Percentiles rank a stretch among this genome's conserved stretches.
These are phyloP conservation scores for Haplosporangium gracile DNA, from an alignment of 192 early-diverging fungal genomes.

Conservation along the genomic window DNA sequence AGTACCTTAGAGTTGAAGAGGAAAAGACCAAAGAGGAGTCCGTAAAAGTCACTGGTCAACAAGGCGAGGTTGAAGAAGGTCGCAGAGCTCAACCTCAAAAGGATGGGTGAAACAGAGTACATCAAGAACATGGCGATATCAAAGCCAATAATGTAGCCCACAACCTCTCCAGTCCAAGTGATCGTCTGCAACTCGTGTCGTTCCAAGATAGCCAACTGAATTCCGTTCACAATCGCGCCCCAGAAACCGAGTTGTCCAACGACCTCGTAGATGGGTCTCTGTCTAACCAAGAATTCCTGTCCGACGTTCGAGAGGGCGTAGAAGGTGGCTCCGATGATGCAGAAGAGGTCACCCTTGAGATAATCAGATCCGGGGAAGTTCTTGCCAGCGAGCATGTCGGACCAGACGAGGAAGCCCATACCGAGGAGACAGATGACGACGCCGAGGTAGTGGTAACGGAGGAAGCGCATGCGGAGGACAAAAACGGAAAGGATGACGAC, in stretches of 20 bases:
- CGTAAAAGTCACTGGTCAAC: constrained; percentile 86
- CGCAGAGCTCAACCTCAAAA: constrained; percentile 80
- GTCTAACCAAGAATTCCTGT: constrained; percentile 80
- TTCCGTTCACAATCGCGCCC: constrained; percentile 78
- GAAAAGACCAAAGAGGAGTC: constrained; percentile 79
- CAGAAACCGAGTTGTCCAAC: constrained; percentile 81
- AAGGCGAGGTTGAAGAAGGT: constrained; percentile 84
- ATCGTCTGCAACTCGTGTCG: constrained; percentile 62
- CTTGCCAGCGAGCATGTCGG: constrained; percentile 73
- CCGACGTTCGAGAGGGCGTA: constrained; percentile 82
- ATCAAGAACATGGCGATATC: constrained; percentile 78
- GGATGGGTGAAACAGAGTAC: constrained; percentile 77
- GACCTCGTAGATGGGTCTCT: constrained; percentile 80
- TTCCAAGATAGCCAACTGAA: constrained; percentile 81
- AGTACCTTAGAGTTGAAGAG: constrained; percentile 75
- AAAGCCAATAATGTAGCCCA: constrained; percentile 75
- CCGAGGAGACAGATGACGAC: constrained; percentile 77
- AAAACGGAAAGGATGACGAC: constrained; percentile 79
- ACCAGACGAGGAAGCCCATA: constrained; percentile 75
- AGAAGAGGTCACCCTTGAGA: constrained; percentile 80
- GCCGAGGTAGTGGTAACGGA: constrained; percentile 76
- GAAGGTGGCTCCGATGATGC: constrained; percentile 77
- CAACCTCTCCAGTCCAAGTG: constrained; percentile 64
- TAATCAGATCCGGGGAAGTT: constrained; percentile 67
- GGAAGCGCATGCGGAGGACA: constrained; percentile 73